Conservation (phyloP, 2,329 filamentous ascomycete genomes). For the Arthrobotrys musiformis region DNA sequence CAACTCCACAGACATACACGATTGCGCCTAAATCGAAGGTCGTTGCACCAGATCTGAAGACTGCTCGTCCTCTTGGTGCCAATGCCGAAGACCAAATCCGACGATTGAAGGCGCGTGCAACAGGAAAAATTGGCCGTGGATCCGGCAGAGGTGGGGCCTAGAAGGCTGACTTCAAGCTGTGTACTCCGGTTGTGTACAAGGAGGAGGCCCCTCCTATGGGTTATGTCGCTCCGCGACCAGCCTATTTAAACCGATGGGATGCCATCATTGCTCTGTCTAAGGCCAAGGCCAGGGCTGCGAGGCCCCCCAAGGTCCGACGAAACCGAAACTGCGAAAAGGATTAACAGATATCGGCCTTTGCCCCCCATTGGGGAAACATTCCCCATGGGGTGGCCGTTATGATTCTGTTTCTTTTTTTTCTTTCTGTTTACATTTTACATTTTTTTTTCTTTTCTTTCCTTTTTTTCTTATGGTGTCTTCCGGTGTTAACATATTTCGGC, state of each 20-base stretch:
- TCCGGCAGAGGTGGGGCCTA: slow-evolving; percentile 38
- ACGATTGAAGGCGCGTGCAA: slow-evolving; percentile 58
- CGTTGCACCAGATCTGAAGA: slow-evolving; percentile 36
- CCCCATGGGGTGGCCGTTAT: background rate
- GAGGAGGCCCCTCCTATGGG: background rate
- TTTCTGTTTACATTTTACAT: no score
- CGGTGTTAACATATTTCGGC: slow-evolving; percentile 16
- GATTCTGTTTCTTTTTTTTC: background rate
- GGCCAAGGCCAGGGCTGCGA: background rate
- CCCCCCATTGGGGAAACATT: no score
- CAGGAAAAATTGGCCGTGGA: slow-evolving; percentile 38
- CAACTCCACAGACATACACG: slow-evolving; percentile 58
- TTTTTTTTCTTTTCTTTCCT: background rate
- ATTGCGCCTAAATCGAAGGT: slow-evolving; percentile 57
- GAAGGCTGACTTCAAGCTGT: slow-evolving; percentile 25
- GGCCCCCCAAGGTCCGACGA: no score
- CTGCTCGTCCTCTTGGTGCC: slow-evolving; percentile 58
- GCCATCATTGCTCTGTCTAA: background rate
- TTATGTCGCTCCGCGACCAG: background rate
- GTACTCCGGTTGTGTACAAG: slow-evolving; percentile 12
- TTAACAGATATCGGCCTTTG: no score
- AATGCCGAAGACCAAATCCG: slow-evolving; percentile 59
- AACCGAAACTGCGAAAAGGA: background rate
- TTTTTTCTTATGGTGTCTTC: slow-evolving; percentile 9
- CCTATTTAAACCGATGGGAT: background rate